Evolutionary conservation across 2,329 filamentous ascomycete species (phyloP), one percentile per base, ranked within the genome.

Genomic region (Didymosphaeria variabile): DNA sequence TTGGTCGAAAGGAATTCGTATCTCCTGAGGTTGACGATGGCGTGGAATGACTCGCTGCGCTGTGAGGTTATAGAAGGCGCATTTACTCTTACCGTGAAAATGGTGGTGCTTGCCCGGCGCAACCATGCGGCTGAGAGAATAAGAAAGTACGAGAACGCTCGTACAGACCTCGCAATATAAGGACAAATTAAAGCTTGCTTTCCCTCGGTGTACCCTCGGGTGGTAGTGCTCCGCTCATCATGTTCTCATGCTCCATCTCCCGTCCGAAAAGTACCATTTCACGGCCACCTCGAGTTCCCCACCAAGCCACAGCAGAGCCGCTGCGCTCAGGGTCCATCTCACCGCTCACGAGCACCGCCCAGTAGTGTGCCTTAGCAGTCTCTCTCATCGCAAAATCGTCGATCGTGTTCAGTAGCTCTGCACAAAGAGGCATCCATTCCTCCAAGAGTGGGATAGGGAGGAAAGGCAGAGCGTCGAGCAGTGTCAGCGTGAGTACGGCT

Each of bases 261-360:
- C 86, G 83, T 38, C 86, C 85, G 72, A 80, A 84, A 1, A 88
- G 65, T 5, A 88, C 81, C 67, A 82, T 77, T 60, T 89, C 86
- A 51, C 85, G 80, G 0, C 88, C 88, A 4, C 87, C 87, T 60
- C 85, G 76, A 75, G 87, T 80, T 79, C 88, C 91, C 94, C 94
- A 97, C 94, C 94, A 97, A 2, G 88, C 87, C 19, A 97, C 91
- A 52, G 90, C 93, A 34, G 91, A 85, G 44, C 90, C 87, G 7
- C 92, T 90, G 61, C 93, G 86, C 74, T 96, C 91, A 26, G 96
- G 90, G 77, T 97, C 93, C 88, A 97, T 91, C 80, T 97, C 93
- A 3, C 93, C 93, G 68, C 86, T 89, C 44, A 89, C 89, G 10
- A 97, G 79, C 2, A 93, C 85, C 60, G 95, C 89, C 89, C 91